These are phyloP conservation scores for Chrysoporthe austroafricana DNA, from an alignment of 2,329 filamentous ascomycete genomes.

Conservation along the genomic window DNA sequence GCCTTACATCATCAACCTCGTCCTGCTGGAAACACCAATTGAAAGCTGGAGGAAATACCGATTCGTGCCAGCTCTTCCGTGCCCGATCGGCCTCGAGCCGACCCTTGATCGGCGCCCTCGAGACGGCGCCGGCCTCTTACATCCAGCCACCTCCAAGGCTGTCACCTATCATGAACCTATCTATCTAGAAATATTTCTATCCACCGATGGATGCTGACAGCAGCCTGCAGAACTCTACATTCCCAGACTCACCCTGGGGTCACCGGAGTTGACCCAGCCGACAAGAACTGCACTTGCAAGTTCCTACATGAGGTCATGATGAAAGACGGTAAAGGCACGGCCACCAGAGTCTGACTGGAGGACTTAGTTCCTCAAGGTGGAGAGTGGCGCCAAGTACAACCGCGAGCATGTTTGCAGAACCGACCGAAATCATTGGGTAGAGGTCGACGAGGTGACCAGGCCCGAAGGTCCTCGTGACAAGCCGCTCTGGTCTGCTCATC, in stretches of 20 bases:
- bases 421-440: too few relatives aligned
- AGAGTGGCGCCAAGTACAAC: too few relatives aligned
- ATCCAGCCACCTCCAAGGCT: slow-evolving; percentile 8
- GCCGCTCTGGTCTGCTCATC: too few relatives aligned
- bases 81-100: slow-evolving; percentile 1
- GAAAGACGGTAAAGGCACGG: neutral
- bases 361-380: too few relatives aligned
- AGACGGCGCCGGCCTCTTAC: slow-evolving; percentile 13
- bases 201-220: neutral
- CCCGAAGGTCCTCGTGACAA: too few relatives aligned
- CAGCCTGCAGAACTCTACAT: slow-evolving; percentile 2
- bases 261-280: slow-evolving; percentile 22
- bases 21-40: neutral
- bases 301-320: neutral
- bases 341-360: too few relatives aligned
- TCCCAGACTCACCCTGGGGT: slow-evolving; percentile 10
- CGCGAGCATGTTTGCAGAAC: too few relatives aligned
- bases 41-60: slow-evolving; percentile 7
- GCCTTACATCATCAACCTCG: neutral
- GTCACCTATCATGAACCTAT: neutral
- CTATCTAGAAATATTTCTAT: neutral
- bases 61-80: neutral
- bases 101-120: slow-evolving; percentile 16
- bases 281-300: too few relatives aligned
- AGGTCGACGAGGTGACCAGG: too few relatives aligned